These are phyloP conservation scores for Schizophyllum amplum DNA, from an alignment of 1,284 basidiomycete species.

Conservation along the genomic window DNA sequence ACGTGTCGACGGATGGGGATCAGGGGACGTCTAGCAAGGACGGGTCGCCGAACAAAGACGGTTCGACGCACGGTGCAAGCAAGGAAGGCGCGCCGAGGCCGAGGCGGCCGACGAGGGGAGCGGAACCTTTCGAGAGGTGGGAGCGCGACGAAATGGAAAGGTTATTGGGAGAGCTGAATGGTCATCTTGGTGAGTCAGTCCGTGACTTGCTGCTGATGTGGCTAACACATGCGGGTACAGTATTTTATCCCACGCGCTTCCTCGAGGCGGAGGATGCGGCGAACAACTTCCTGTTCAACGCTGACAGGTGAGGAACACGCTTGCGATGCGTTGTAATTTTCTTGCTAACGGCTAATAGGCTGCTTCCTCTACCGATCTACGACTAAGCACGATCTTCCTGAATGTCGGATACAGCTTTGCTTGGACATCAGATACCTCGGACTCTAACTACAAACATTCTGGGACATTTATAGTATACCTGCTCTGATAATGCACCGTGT, in stretches of 20 bases:
- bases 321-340: conserved; percentile 3
- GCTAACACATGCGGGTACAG: conserved; percentile 29
- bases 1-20: conserved; percentile 9
- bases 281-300: conserved; percentile 88
- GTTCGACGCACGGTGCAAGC: conserved; percentile 10
- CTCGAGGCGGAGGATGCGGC: conserved; percentile 80
- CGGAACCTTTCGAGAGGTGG: conserved; percentile 72
- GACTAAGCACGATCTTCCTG: conserved; percentile 21
- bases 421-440: background rate
- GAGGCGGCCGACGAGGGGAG: conserved; percentile 21
- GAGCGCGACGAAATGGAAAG: conserved; percentile 87
- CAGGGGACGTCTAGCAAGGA: background rate
- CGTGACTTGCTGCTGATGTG: background rate
- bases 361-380: conserved; percentile 52
- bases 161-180: conserved; percentile 65
- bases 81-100: conserved; percentile 19
- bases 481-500: background rate
- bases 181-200: conserved; percentile 66
- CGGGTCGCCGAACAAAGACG: background rate
- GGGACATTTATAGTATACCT: background rate
- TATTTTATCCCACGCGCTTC: conserved; percentile 77
- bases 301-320: conserved; percentile 54
- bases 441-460: background rate
- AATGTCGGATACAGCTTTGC: too few species aligned
- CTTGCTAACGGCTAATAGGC: conserved; percentile 17